Evolutionary conservation across 2,329 filamentous ascomycete species (phyloP).

Genomic region (Metarhizium guizhouense): DNA sequence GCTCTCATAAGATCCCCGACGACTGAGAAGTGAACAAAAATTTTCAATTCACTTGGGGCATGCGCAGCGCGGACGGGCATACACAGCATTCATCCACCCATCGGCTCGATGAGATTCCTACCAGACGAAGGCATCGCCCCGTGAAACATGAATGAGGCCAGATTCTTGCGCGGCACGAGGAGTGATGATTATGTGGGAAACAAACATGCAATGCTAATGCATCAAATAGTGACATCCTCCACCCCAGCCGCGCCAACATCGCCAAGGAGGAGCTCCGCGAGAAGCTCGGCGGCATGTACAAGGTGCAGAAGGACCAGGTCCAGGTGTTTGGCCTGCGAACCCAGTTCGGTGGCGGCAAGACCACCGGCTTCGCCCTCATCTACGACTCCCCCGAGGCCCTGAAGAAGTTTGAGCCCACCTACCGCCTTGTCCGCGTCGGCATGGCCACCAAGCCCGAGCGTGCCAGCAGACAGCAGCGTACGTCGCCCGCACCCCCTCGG

Average conservation of each 20-base stretch:
- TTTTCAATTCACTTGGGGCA: no score
- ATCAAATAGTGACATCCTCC: conserved; percentile 82
- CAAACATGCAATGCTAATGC: conserved; percentile 4
- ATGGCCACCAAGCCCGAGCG: conserved; percentile 92
- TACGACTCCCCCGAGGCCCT: conserved; percentile 97
- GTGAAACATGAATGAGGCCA: neutral
- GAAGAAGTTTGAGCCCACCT: conserved; percentile 99
- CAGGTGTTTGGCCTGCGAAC: conserved; percentile 98
- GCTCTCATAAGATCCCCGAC: no score
- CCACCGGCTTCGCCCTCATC: conserved; percentile 95
- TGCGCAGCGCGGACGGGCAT: neutral
- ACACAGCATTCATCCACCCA: no score
- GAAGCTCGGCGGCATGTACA: conserved; percentile 95
- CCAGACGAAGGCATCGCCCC: neutral
- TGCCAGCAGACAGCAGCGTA: conserved; percentile 98
- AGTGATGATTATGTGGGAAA: neutral
- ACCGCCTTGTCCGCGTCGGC: conserved; percentile 92
- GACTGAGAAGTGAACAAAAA: no score
- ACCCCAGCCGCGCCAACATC: conserved; percentile 97
- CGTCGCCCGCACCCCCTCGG: conserved; percentile 34
- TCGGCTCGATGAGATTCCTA: neutral
- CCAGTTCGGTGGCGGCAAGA: conserved; percentile 99
- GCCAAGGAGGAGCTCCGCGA: conserved; percentile 96
- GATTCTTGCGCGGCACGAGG: no score
- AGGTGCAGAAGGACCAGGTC: conserved; percentile 95